Conservation (phyloP, 495 filamentous ascomycete species). For the Daldinia concentrica region DNA sequence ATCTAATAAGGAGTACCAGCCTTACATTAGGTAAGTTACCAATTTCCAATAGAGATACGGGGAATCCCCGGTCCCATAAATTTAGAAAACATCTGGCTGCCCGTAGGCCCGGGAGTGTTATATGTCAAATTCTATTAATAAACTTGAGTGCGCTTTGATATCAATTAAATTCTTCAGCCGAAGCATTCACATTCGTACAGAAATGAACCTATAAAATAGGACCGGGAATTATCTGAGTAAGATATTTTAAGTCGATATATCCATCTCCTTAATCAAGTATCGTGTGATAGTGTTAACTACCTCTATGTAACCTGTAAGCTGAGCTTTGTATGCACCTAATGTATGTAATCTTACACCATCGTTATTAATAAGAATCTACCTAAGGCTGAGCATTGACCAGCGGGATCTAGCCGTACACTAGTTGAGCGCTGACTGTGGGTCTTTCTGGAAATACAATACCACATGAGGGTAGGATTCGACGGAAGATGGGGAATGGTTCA, state of each 20-base stretch:
- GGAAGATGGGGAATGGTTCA: constrained; percentile 23
- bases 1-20: not conserved
- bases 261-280: not conserved
- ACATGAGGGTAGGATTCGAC: constrained; percentile 35
- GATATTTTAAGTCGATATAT: not conserved
- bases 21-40: not conserved
- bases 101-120: not conserved
- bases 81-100: constrained; percentile 19
- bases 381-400: constrained; percentile 7
- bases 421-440: constrained; percentile 25
- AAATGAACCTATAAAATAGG: not conserved
- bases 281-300: constrained; percentile 1
- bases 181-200: not conserved
- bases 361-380: constrained; percentile 3
- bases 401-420: constrained; percentile 29
- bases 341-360: not conserved
- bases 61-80: constrained; percentile 12
- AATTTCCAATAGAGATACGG: constrained; percentile 12
- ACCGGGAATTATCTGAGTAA: not conserved
- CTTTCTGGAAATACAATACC: constrained; percentile 20
- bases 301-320: constrained; percentile 16
- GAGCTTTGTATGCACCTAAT: not conserved
- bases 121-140: constrained; percentile 27
- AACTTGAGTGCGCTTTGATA: not conserved
- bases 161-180: not conserved